These are phyloP conservation scores for Quercus ilex DNA, from an alignment of 306 rosid genomes.

Conservation along the genomic window DNA sequence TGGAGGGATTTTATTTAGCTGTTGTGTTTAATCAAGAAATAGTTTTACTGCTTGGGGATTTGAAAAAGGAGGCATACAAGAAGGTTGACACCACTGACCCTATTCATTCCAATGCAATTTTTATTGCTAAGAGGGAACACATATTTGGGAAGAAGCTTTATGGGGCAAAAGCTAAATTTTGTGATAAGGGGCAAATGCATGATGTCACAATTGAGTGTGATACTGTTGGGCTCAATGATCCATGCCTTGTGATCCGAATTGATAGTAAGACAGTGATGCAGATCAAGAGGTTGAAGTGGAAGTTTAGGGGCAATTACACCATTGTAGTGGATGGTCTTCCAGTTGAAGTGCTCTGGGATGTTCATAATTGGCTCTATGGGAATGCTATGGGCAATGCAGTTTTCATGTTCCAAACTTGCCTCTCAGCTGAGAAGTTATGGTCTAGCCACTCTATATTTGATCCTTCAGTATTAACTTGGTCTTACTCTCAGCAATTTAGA, in stretches of 20 bases:
- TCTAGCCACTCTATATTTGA: conserved; percentile 35
- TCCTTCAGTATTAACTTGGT: conserved; percentile 47
- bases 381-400: conserved; percentile 64
- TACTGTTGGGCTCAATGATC: conserved; percentile 52
- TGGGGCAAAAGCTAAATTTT: conserved; percentile 65
- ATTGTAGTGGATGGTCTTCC: conserved; percentile 77
- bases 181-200: conserved; percentile 62
- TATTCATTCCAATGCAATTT: conserved; percentile 38
- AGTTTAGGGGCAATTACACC: conserved; percentile 75
- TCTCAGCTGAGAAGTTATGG: conserved; percentile 48
- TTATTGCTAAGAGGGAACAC: conserved; percentile 70
- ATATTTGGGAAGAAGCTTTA: conserved; percentile 69
- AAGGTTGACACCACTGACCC: conserved; percentile 36
- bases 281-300: conserved; percentile 83
- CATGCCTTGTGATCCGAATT: conserved; percentile 65
- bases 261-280: conserved; percentile 71
- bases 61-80: conserved; percentile 50
- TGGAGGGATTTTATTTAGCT: conserved; percentile 65
- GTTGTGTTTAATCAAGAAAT: conserved; percentile 51
- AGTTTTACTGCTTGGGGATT: conserved; percentile 66
- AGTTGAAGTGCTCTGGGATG: conserved; percentile 89
- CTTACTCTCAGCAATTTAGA: conserved; percentile 51
- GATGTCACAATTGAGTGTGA: conserved; percentile 79
- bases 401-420: conserved; percentile 80
- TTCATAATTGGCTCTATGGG: conserved; percentile 88